These are phyloP conservation scores for Blastobotrys peoriensis DNA, from an alignment of 805 yeast species.

Conservation along the genomic window DNA sequence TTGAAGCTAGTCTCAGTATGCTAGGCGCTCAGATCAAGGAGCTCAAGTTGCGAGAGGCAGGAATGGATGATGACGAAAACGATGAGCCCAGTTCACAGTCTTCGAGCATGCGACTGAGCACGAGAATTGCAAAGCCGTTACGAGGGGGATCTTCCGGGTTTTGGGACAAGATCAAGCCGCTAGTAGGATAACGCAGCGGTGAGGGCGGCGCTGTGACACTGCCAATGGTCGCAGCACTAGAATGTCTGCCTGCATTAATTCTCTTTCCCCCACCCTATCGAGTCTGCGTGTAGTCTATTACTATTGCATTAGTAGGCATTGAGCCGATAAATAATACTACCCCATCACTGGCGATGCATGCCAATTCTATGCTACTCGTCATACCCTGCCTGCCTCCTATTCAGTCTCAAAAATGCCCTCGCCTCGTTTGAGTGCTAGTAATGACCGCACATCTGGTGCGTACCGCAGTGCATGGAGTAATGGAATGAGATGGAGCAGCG, in stretches of 20 bases:
- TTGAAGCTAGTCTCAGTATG: conserved; percentile 32
- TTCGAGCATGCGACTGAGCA: conserved; percentile 2
- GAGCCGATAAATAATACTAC: no score
- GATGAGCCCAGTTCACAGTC: conserved; percentile 3
- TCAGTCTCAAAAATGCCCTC: conserved; percentile 44
- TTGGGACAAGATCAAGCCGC: conserved; percentile 2
- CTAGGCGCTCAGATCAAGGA: conserved; percentile 16
- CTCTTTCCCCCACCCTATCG: no score
- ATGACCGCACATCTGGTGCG: conserved; percentile 76
- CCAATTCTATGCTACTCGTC: no score
- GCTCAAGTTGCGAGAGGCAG: conserved; percentile 4
- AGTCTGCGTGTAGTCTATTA: no score
- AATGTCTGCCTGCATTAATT: no score
- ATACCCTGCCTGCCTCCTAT: no score
- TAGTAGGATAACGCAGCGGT: neutral
- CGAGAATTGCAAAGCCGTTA: conserved; percentile 51
- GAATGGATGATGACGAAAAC: neutral
- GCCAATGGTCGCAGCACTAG: no score
- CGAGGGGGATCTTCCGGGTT: conserved; percentile 40
- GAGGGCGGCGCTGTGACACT: no score
- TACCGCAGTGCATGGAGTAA: conserved; percentile 67
- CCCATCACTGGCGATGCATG: no score
- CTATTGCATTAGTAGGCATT: no score
- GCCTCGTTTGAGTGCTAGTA: conserved; percentile 70
- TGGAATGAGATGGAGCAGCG: conserved; percentile 75